Evolutionary conservation across 1,139 yeast species (phyloP).

Genomic region (Sugiyamaella paludigena): DNA sequence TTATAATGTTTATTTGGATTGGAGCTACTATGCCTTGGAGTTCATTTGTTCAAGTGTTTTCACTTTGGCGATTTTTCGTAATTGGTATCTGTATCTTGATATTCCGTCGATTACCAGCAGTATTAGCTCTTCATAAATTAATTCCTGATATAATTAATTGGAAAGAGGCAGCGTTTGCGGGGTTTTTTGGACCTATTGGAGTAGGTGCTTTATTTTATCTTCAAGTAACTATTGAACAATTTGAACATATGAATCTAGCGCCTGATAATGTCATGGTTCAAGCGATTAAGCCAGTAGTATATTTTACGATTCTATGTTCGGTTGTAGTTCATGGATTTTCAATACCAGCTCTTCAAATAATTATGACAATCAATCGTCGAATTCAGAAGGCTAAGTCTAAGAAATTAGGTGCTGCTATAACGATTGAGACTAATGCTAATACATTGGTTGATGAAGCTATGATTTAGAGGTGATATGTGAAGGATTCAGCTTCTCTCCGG

Average conservation of each 20-base stretch:
- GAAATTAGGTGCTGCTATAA: background rate
- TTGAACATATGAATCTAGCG: slow-evolving; percentile 19
- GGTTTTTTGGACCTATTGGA: slow-evolving; percentile 48
- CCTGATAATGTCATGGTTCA: slow-evolving; percentile 20
- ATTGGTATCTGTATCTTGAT: slow-evolving; percentile 35
- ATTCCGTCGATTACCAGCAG: slow-evolving; percentile 40
- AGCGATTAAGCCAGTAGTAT: slow-evolving; percentile 29
- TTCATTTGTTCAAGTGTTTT: slow-evolving; percentile 26
- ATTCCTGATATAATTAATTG: slow-evolving; percentile 41
- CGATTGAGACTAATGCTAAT: background rate
- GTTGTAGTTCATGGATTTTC: slow-evolving; percentile 36
- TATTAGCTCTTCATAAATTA: slow-evolving; percentile 36
- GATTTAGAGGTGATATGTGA: background rate
- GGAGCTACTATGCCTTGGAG: slow-evolving; percentile 43
- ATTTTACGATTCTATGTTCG: slow-evolving; percentile 31
- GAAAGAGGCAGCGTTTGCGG: slow-evolving; percentile 43
- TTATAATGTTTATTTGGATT: slow-evolving; percentile 39
- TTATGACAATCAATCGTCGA: background rate
- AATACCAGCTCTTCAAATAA: slow-evolving; percentile 26
- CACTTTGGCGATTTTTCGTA: slow-evolving; percentile 38
- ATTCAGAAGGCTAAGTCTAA: background rate
- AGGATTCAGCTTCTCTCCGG: background rate
- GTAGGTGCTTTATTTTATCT: slow-evolving; percentile 43
- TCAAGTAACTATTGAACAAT: slow-evolving; percentile 26
- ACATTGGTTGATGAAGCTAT: background rate